Conservation (phyloP, 2,329 filamentous ascomycete genomes). For the Waltergamsia citrina region DNA sequence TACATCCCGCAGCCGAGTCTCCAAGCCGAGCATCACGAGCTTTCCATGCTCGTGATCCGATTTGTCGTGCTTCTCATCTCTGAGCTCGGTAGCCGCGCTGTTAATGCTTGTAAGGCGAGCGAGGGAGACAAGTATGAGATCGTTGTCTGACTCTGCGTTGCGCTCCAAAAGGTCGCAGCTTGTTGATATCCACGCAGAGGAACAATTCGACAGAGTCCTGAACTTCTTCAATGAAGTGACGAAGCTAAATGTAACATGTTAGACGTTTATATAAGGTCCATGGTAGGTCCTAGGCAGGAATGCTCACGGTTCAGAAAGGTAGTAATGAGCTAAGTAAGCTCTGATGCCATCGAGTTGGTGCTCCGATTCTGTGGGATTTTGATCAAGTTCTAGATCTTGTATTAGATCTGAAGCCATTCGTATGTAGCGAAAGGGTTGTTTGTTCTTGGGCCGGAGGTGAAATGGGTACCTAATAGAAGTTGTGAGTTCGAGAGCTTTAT, state of each 20-base stretch:
- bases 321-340: conserved; percentile 35
- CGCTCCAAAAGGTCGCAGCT: conserved; percentile 35
- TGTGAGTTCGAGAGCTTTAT: not conserved
- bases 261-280: too few species aligned
- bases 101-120: conserved; percentile 29
- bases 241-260: too few species aligned
- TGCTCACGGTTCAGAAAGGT: conserved; percentile 27
- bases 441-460: conserved; percentile 41
- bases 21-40: conserved; percentile 36
- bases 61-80: conserved; percentile 14
- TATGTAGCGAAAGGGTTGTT: conserved; percentile 38
- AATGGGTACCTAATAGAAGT: conserved; percentile 37
- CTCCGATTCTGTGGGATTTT: conserved; percentile 16
- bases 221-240: too few species aligned
- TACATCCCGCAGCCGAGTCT: conserved; percentile 34
- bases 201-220: conserved; percentile 18
- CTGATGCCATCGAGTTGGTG: conserved; percentile 31
- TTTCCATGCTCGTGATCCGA: conserved; percentile 28
- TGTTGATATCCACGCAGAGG: conserved; percentile 30
- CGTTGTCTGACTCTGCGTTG: conserved; percentile 23
- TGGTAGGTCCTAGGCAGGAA: not conserved
- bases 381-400: conserved; percentile 38
- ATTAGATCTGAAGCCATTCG: conserved; percentile 42
- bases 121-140: conserved; percentile 32
- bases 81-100: conserved; percentile 24